Evolutionary conservation across 176 grass and related monocot genomes (phyloP), one percentile per base, ranked within the genome.

Genomic region (Juncus effusus): DNA sequence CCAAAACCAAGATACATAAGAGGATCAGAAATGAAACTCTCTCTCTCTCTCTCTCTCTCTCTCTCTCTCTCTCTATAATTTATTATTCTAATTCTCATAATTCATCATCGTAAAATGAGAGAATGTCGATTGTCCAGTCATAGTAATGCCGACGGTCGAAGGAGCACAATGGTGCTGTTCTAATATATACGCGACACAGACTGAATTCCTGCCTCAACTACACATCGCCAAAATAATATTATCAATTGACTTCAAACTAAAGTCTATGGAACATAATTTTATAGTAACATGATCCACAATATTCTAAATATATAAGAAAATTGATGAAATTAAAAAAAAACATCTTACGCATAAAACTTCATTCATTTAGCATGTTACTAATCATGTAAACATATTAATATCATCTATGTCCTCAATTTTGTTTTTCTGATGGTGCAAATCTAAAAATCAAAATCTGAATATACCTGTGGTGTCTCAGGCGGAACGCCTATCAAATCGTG

Each of bases 61-160:
- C n/a, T n/a, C n/a, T n/a, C n/a, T n/a, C n/a, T n/a, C n/a, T n/a
- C n/a, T n/a, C n/a, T n/a, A n/a, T n/a, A n/a, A n/a, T n/a, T n/a
- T n/a, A n/a, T n/a, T n/a, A n/a, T n/a, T n/a, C n/a, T n/a, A n/a
- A n/a, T n/a, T n/a, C n/a, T n/a, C n/a, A n/a, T n/a, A n/a, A n/a
- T n/a, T n/a, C n/a, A n/a, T n/a, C n/a, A n/a, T n/a, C n/a, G n/a
- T n/a, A n/a, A n/a, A n/a, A n/a, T n/a, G n/a, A n/a, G n/a, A n/a
- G n/a, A n/a, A n/a, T n/a, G n/a, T n/a, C n/a, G n/a, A n/a, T n/a
- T n/a, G n/a, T n/a, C n/a, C n/a, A n/a, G n/a, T n/a, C n/a, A n/a
- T n/a, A n/a, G n/a, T n/a, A n/a, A n/a, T n/a, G 90, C 1, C 90
- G 85, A 2, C 90, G 90, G 13, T 95, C 90, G 69, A 89, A 95